Conservation (phyloP, 1,284 basidiomycete genomes). For the Ganoderma lucidum region DNA sequence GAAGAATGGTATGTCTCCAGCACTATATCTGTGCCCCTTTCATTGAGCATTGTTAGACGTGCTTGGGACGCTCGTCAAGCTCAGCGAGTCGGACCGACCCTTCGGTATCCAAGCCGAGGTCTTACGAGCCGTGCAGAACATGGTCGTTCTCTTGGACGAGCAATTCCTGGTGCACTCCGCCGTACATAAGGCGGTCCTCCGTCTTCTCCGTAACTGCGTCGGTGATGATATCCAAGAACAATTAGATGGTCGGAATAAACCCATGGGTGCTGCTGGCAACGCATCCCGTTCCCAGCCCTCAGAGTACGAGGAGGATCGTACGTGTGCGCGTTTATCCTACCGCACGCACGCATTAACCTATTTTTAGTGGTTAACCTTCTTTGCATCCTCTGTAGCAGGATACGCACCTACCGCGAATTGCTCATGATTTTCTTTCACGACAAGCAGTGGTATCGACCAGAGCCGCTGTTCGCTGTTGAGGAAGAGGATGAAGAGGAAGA, state of each 20-base stretch:
- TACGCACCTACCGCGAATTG: slow-evolving; percentile 88
- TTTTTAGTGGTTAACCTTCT: slow-evolving; percentile 84
- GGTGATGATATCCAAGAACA: slow-evolving; percentile 91
- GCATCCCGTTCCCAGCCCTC: slow-evolving; percentile 74
- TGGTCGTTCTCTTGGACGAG: slow-evolving; percentile 89
- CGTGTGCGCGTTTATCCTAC: slow-evolving; percentile 41
- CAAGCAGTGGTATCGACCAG: slow-evolving; percentile 82
- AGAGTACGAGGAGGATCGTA: slow-evolving; percentile 87
- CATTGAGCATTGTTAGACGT: slow-evolving; percentile 62
- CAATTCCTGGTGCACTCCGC: slow-evolving; percentile 91
- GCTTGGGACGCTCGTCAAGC: slow-evolving; percentile 82
- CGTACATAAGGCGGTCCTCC: slow-evolving; percentile 88
- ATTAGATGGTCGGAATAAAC: slow-evolving; percentile 75
- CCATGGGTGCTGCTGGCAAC: slow-evolving; percentile 84
- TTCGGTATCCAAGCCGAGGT: slow-evolving; percentile 89
- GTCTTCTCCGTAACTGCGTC: slow-evolving; percentile 87
- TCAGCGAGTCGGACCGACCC: slow-evolving; percentile 86
- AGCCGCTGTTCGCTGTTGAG: slow-evolving; percentile 71
- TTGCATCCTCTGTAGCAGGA: slow-evolving; percentile 90
- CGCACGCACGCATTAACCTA: slow-evolving; percentile 22
- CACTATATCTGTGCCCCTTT: slow-evolving; percentile 5
- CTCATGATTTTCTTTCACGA: slow-evolving; percentile 97
- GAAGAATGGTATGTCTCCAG: slow-evolving; percentile 72
- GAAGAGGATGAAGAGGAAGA: slow-evolving; percentile 69
- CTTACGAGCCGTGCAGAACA: slow-evolving; percentile 83